Evolutionary conservation across 75 land plant genomes (phyloP).

Genomic region (Pinus albicaulis): DNA sequence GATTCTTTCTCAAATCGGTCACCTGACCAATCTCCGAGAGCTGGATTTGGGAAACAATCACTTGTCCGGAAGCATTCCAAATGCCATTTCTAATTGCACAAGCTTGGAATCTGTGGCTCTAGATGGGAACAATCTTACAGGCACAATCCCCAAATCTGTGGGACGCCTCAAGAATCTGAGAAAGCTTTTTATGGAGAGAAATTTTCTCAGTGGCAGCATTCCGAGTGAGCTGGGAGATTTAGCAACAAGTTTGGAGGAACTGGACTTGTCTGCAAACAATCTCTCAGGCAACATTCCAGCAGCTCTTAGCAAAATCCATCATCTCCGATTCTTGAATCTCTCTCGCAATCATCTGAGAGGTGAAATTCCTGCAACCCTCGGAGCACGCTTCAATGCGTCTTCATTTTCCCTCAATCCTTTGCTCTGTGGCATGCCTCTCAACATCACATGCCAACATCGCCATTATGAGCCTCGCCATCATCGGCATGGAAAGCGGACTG

Average conservation of each 20-base stretch:
- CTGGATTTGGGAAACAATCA: conserved; percentile 59
- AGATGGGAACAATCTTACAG: conserved; percentile 54
- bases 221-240: conserved; percentile 37
- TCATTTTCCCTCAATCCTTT: conserved; percentile 55
- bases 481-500: conserved; percentile 23
- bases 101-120: conserved; percentile 34
- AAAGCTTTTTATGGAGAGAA: conserved; percentile 18
- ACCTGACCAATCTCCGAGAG: conserved; percentile 29
- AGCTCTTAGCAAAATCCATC: conserved; percentile 24
- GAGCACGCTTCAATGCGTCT: conserved; percentile 50
- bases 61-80: conserved; percentile 55
- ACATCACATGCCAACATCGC: conserved; percentile 9
- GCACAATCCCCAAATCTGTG: conserved; percentile 51
- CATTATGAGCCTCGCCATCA: not conserved
- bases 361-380: conserved; percentile 59
- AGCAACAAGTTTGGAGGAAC: conserved; percentile 23
- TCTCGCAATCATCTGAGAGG: conserved; percentile 73
- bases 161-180: conserved; percentile 14
- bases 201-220: conserved; percentile 24
- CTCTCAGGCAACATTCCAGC: conserved; percentile 70
- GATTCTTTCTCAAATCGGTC: conserved; percentile 52
- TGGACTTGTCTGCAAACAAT: conserved; percentile 74
- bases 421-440: conserved; percentile 75
- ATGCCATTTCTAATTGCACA: conserved; percentile 41
- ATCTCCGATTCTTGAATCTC: conserved; percentile 51